Evolutionary conservation across 345 rosid genomes (phyloP).

Genomic region (Geranium brycei): DNA sequence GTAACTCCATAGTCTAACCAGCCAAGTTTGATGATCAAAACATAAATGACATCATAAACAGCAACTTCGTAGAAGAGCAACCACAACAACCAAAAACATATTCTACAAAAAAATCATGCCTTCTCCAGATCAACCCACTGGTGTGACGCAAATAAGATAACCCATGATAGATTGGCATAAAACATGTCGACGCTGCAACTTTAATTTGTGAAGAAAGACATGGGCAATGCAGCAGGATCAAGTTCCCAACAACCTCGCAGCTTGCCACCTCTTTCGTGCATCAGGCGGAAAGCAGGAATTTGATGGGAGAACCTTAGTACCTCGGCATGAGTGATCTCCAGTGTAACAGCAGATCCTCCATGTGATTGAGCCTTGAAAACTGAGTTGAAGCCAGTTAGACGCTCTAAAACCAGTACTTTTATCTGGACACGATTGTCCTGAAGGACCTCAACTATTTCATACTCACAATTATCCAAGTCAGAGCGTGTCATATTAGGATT

Average conservation of each 20-base stretch:
- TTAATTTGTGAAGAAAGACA: slow-evolving; percentile 11
- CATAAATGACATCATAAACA: too few species aligned
- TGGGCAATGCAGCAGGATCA: slow-evolving; percentile 45
- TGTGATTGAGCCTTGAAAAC: slow-evolving; percentile 37
- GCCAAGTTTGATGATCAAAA: too few species aligned
- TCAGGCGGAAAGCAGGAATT: slow-evolving; percentile 35
- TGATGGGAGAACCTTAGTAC: slow-evolving; percentile 48
- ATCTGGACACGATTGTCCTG: slow-evolving; percentile 19
- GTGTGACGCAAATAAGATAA: too few species aligned
- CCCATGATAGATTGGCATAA: too few species aligned
- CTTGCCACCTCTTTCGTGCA: slow-evolving; percentile 34
- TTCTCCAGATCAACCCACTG: too few species aligned
- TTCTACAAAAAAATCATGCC: too few species aligned
- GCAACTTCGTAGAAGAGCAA: too few species aligned
- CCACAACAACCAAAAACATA: too few species aligned
- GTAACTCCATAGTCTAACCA: too few species aligned
- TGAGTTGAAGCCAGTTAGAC: slow-evolving; percentile 30
- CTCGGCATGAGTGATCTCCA: slow-evolving; percentile 18
- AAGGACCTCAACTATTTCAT: slow-evolving; percentile 52
- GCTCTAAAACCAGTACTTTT: slow-evolving; percentile 42
- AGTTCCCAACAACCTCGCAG: slow-evolving; percentile 50
- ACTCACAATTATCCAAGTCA: slow-evolving; percentile 44
- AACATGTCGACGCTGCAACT: too few species aligned
- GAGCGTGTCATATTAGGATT: slow-evolving; percentile 18
- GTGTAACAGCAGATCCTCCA: slow-evolving; percentile 13